Conservation (phyloP, 441 rosid species). For the Flueggea neowawraea region DNA sequence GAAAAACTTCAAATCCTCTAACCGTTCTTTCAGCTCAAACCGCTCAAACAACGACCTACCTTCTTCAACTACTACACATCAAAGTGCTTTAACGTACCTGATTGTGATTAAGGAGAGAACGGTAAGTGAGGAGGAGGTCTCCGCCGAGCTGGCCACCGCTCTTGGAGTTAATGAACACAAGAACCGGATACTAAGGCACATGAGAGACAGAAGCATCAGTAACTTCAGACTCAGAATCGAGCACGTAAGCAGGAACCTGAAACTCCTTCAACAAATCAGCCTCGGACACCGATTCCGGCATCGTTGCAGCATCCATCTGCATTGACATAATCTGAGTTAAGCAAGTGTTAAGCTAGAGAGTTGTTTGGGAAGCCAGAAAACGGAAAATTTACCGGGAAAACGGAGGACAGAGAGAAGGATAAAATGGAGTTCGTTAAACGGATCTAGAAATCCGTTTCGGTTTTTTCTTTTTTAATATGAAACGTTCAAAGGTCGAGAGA, state of each 20-base stretch:
- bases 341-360: too few relatives aligned
- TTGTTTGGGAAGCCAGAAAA: too few relatives aligned
- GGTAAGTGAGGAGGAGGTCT: constrained; percentile 66
- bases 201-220: background rate
- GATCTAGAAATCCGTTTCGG: too few relatives aligned
- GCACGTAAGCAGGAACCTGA: constrained; percentile 50
- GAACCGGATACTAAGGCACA: constrained; percentile 58
- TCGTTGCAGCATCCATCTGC: constrained; percentile 34
- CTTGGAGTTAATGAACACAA: constrained; percentile 82
- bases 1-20: too few relatives aligned
- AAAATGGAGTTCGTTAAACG: too few relatives aligned
- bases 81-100: constrained; percentile 34
- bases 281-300: constrained; percentile 18
- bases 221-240: constrained; percentile 26
- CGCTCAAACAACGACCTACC: too few relatives aligned
- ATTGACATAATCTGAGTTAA: background rate
- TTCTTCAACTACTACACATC: background rate
- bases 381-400: too few relatives aligned
- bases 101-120: constrained; percentile 46
- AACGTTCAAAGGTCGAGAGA: too few relatives aligned
- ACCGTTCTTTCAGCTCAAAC: too few relatives aligned
- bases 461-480: too few relatives aligned
- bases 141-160: constrained; percentile 97
- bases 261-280: constrained; percentile 38
- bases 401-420: too few relatives aligned